phyloP scores from a whole-genome alignment of 164 flowering plant species.

The Vitis vinifera region ASM3070453v1 NC_081818.1:27303001-27303500 shows the following conservation, averaged over 20 bases:
- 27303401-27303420: slow-evolving; percentile 24
- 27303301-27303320: slow-evolving; percentile 13
- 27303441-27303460: neutral
- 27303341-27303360: slow-evolving; percentile 5
- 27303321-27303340: slow-evolving; percentile 13
- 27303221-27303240: slow-evolving; percentile 14
- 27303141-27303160: slow-evolving; percentile 5
- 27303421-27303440: neutral
- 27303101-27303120: neutral
- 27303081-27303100: neutral
- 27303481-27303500: slow-evolving; percentile 4
- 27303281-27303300: slow-evolving; percentile 7
- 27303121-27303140: neutral
- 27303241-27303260: slow-evolving; percentile 24
- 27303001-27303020: neutral
- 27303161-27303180: slow-evolving; percentile 8
- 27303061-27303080: too few species aligned
- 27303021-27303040: too few species aligned
- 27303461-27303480: slow-evolving; percentile 24
- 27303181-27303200: slow-evolving; percentile 12
- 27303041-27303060: too few species aligned
- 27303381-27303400: slow-evolving; percentile 9
- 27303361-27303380: slow-evolving; percentile 2
- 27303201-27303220: slow-evolving; percentile 14
- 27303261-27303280: slow-evolving; percentile 11